Base-by-base conservation (phyloP, 2,329 filamentous ascomycete species). In the Nakataea oryzae region DNA sequence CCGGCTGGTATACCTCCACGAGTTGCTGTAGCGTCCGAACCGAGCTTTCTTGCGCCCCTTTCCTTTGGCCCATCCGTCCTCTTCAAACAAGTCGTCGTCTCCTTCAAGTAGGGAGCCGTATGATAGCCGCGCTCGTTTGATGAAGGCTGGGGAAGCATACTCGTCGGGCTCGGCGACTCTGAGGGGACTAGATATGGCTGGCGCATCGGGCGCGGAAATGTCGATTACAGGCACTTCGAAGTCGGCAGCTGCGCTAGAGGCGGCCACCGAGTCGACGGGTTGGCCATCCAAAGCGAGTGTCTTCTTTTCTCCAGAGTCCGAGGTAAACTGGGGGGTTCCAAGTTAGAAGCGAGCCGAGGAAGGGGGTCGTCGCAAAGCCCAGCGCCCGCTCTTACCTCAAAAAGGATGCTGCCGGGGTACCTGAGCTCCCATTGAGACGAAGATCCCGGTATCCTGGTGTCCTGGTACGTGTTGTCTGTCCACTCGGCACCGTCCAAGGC, bases 111-210 rank as follows among this genome's bases (percentile, higher is more conserved):
- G 74, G 0, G 85, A 84, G 1, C 87, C 87, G 62, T 88, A 88
- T 0, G 89, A 92, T 4, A 88, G 76, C 62, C 88, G 81, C 17
- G 84, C 81, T 61, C 88, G 81, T 71, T 89, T 93, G 26, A 91
- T 75, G 67, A 96, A 96, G 0, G 90, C 90, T 0, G 92, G 92
- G 3, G 91, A 96, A 5, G 83, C 79, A 76, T 86, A 95, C 66
- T 88, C 83, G 24, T 79, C 75, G 57, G 76, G 68, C 11, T 76
- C 76, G 57, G 76, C 67, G 2, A 69, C 69, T 29, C 59, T 55
- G 28, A 62, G 32, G 13, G 50, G 50, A 27, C 59, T 30, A 8
- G 47, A 24, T 11, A 32, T 8, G 26, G 29, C 24, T 17, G 47
- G 59, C 3, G 47, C 47, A 56, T 66, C 65, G 50, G 62, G 60